Evolutionary conservation across 2,329 filamentous ascomycete species (phyloP), one percentile per base, ranked within the genome.

Genomic region (Elsinoe ampelina): DNA sequence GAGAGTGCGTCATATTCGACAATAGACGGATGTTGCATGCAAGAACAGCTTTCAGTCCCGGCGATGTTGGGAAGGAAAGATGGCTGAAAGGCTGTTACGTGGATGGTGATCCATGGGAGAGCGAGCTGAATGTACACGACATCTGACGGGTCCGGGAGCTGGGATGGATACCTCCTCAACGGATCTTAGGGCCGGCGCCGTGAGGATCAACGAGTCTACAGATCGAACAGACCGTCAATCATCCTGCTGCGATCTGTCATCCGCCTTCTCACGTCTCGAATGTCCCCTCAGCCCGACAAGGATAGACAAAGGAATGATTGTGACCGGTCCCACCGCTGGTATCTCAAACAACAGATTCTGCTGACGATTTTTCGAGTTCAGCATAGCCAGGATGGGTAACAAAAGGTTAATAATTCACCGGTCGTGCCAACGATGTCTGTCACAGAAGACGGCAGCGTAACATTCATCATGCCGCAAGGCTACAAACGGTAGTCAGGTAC

Each of bases 1-100:
- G 92, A 2, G 87, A 95, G 66, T 95, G 89, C 67, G 90, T 91
- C 11, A 78, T 98, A n/a, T 97, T 98, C 67, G 86, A 95, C 68
- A 97, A 97, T 67, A 73, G 83, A 58, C 79, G 92, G 15, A 77
- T 95, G n/a, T 71, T 95, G 66, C 93, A 97, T 73, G 92, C 90
- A 0, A 77, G 93, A 3, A 79, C 77, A 13, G 81, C 83, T 30
- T 97, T 97, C 70, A 83, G 91, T 64, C 72, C 78, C 0, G 71
- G 71, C 0, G 83, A 92, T 67, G 71, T 76, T 0, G 72, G 72
- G 0, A 77, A 78, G 5, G 79, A 83, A 60, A 77, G 92, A 54
- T 95, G 89, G 87, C 72, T 97, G 56, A 87, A 88, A 63, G 93
- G 93, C 3, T 81, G 88, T 0, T 98, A 97, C 71, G 77, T 96